phyloP scores from a whole-genome alignment of 352 stramenopile genomes.

The Phytophthora ramorum region DNA sequence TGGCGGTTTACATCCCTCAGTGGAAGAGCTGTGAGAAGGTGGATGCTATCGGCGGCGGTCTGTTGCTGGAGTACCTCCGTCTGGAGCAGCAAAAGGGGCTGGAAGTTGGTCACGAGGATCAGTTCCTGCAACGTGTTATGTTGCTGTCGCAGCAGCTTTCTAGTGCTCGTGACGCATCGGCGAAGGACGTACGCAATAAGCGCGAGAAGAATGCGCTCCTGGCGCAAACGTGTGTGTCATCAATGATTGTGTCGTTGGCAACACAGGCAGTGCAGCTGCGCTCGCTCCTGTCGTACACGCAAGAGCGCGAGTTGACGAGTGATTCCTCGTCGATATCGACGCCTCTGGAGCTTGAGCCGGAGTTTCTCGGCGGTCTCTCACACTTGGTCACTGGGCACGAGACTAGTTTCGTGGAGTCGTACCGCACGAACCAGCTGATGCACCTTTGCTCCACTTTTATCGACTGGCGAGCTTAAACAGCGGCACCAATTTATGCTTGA shows the following conservation, averaged over 20 bases:
- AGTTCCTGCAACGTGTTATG: slow-evolving; percentile 69
- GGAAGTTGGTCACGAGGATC: slow-evolving; percentile 56
- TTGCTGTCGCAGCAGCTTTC: slow-evolving; percentile 63
- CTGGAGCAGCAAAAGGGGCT: slow-evolving; percentile 69
- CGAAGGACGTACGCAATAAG: slow-evolving; percentile 20
- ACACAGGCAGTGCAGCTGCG: slow-evolving; percentile 61
- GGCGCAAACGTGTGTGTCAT: slow-evolving; percentile 60
- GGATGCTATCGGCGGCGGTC: slow-evolving; percentile 60
- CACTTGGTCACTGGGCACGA: slow-evolving; percentile 52
- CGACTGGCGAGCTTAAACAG: slow-evolving; percentile 57
- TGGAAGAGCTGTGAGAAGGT: slow-evolving; percentile 64
- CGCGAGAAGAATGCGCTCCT: slow-evolving; percentile 36
- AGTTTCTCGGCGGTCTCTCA: slow-evolving; percentile 52
- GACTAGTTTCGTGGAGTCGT: slow-evolving; percentile 65
- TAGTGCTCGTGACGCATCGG: slow-evolving; percentile 42
- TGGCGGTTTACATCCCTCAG: slow-evolving; percentile 57
- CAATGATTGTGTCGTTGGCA: slow-evolving; percentile 68
- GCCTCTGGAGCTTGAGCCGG: slow-evolving; percentile 53
- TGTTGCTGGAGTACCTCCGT: slow-evolving; percentile 76
- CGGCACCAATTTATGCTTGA: background rate
- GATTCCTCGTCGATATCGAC: slow-evolving; percentile 26
- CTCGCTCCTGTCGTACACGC: slow-evolving; percentile 55
- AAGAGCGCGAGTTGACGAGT: slow-evolving; percentile 46
- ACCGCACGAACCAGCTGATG: slow-evolving; percentile 59
- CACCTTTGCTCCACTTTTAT: slow-evolving; percentile 68